Percentiles rank a stretch among this genome's conserved stretches.
Evolutionary conservation across 2,329 filamentous ascomycete species (phyloP).

Genomic region (Alternaria sp.): DNA sequence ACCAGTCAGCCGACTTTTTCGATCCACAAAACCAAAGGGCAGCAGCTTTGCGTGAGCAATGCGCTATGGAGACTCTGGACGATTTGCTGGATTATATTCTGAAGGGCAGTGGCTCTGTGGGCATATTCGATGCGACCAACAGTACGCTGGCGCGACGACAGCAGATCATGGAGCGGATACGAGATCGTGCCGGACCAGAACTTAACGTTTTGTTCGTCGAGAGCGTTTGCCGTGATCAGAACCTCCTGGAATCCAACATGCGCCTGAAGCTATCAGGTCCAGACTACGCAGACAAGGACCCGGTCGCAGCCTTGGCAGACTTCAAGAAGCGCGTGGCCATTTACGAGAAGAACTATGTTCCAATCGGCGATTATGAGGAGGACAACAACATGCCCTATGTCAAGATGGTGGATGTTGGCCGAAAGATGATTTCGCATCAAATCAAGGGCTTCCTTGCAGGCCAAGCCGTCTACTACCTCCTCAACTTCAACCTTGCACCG

Average conservation of each 20-base stretch:
- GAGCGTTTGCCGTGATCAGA: constrained; percentile 87
- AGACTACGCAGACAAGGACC: constrained; percentile 95
- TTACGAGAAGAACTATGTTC: constrained; percentile 93
- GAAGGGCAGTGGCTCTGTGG: constrained; percentile 82
- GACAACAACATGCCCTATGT: constrained; percentile 92
- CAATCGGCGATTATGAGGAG: constrained; percentile 91
- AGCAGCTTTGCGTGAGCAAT: constrained; percentile 84
- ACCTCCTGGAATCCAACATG: constrained; percentile 93
- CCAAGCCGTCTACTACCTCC: constrained; percentile 91
- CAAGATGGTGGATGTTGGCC: constrained; percentile 96
- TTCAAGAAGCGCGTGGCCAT: constrained; percentile 92
- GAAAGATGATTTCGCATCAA: constrained; percentile 90
- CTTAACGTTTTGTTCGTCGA: constrained; percentile 95
- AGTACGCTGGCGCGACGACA: constrained; percentile 88
- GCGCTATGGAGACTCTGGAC: constrained; percentile 90
- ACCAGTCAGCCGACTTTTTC: constrained; percentile 94
- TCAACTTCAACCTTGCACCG: constrained; percentile 95
- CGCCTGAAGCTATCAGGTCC: constrained; percentile 94
- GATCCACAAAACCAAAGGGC: constrained; percentile 88
- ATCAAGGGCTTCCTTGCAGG: constrained; percentile 91
- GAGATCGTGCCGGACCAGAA: constrained; percentile 80
- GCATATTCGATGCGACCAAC: constrained; percentile 97
- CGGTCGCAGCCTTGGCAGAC: constrained; percentile 81
- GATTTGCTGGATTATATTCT: constrained; percentile 92
- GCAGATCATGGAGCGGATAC: constrained; percentile 83